phyloP scores from a whole-genome alignment of 169 alveolate species.

The Babesia bigemina region DNA sequence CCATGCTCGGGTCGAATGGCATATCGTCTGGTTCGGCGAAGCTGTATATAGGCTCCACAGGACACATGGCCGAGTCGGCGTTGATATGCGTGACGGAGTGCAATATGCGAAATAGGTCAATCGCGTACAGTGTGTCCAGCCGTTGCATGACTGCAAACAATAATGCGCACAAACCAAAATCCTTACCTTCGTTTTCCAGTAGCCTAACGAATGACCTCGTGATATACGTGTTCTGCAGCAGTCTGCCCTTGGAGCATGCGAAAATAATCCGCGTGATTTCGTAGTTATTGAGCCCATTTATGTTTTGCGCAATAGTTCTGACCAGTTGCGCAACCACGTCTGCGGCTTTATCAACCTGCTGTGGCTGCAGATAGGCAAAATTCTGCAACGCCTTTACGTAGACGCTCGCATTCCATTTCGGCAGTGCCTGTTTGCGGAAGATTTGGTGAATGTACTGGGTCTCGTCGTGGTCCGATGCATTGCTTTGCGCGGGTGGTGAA shows the following conservation, averaged over 20 bases:
- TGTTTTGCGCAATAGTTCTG: slow-evolving; percentile 31
- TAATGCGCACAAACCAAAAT: no score
- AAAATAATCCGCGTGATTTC: slow-evolving; percentile 48
- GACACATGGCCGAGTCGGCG: slow-evolving; percentile 7
- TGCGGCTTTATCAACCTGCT: neutral
- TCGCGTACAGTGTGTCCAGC: slow-evolving; percentile 23
- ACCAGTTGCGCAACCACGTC: neutral
- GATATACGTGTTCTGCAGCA: slow-evolving; percentile 9
- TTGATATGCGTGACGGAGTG: slow-evolving; percentile 48
- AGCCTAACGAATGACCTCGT: slow-evolving; percentile 43
- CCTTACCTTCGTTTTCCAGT: slow-evolving; percentile 58
- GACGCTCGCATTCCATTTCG: slow-evolving; percentile 28
- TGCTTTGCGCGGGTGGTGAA: neutral
- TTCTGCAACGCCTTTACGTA: slow-evolving; percentile 56
- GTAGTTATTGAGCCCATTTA: slow-evolving; percentile 38
- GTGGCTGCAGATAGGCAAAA: slow-evolving; percentile 31
- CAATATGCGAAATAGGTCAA: slow-evolving; percentile 41
- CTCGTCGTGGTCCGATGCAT: neutral
- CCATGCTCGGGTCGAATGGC: slow-evolving; percentile 46
- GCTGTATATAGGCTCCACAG: neutral
- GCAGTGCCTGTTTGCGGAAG: neutral
- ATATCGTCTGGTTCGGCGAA: neutral
- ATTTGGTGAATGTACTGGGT: neutral
- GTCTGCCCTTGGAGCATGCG: slow-evolving; percentile 66
- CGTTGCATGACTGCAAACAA: slow-evolving; percentile 49